Percentiles rank a stretch among this genome's conserved stretches.
These are phyloP conservation scores for Colletotrichum sp. DNA, from an alignment of 2,329 filamentous ascomycete genomes.

Conservation along the genomic window DNA sequence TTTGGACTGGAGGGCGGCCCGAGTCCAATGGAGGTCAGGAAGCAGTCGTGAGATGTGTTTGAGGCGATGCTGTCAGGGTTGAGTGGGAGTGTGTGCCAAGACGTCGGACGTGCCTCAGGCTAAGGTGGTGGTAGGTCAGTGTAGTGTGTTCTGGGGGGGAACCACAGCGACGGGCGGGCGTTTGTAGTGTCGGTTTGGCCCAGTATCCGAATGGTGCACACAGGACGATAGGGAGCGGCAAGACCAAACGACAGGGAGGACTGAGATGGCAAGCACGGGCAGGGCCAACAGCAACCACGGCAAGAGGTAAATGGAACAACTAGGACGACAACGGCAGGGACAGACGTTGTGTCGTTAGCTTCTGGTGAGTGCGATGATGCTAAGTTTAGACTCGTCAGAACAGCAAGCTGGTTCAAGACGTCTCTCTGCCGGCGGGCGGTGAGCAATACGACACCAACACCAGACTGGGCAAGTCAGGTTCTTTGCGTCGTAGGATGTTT, in stretches of 20 bases:
- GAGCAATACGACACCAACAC: not conserved
- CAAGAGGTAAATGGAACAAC: not conserved
- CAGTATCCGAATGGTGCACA: not conserved
- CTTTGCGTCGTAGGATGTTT: constrained; percentile 5
- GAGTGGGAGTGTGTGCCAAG: constrained; percentile 5
- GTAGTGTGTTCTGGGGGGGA: not conserved
- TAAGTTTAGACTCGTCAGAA: not conserved
- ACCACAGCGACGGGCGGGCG: not conserved
- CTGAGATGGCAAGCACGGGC: not conserved
- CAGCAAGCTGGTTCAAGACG: not conserved
- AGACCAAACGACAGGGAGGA: not conserved
- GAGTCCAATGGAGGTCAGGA: constrained; percentile 10
- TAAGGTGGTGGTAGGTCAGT: not conserved
- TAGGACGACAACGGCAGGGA: not conserved
- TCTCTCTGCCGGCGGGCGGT: not conserved
- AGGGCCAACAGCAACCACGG: not conserved
- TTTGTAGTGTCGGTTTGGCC: not conserved
- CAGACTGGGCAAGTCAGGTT: not conserved
- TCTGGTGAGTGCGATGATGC: not conserved
- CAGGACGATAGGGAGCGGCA: not conserved
- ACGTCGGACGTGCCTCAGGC: constrained; percentile 15
- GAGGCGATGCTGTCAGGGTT: not conserved
- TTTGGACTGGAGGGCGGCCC: constrained; percentile 20
- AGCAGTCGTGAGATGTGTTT: constrained; percentile 15
- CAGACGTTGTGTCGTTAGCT: not conserved